Percentiles rank a stretch among this genome's conserved stretches.
These are phyloP conservation scores for Grifola frondosa DNA, from an alignment of 1,284 basidiomycete species.

Conservation along the genomic window DNA sequence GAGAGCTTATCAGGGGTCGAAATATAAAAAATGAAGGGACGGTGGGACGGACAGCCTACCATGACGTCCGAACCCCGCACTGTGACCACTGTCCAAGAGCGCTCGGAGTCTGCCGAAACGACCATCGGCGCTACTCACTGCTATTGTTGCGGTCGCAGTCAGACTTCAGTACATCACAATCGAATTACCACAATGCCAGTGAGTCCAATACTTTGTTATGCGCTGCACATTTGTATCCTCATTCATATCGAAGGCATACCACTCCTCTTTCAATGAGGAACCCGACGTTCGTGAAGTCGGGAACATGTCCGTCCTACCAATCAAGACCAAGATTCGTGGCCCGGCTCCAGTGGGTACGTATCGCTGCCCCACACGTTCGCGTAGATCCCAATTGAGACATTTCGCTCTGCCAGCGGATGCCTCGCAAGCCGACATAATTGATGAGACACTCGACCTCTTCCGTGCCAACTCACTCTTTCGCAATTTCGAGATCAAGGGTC, in stretches of 20 bases:
- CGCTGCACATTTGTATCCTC: not conserved
- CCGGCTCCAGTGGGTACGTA: slow-evolving; percentile 81
- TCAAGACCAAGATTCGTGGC: slow-evolving; percentile 89
- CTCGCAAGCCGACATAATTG: slow-evolving; percentile 85
- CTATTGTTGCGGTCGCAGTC: too few species aligned
- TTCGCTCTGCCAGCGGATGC: slow-evolving; percentile 55
- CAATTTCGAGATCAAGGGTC: slow-evolving; percentile 99
- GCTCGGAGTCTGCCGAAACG: too few species aligned
- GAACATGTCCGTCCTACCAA: slow-evolving; percentile 88
- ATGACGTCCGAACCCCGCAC: too few species aligned
- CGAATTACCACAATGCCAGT: slow-evolving; percentile 54
- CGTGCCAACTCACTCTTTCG: slow-evolving; percentile 99
- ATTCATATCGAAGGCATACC: slow-evolving; percentile 76
- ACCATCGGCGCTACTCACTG: too few species aligned
- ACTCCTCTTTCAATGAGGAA: slow-evolving; percentile 92
- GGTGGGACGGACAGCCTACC: too few species aligned
- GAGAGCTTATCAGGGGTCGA: too few species aligned
- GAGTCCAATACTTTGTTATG: slow-evolving; percentile 27
- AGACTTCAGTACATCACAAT: too few species aligned
- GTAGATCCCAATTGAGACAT: too few species aligned
- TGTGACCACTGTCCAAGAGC: too few species aligned
- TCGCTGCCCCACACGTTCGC: not conserved
- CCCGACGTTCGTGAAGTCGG: slow-evolving; percentile 82
- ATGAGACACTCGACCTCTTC: slow-evolving; percentile 96
- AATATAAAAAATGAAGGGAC: too few species aligned